phyloP scores from a whole-genome alignment of 2,329 filamentous ascomycete genomes.

The Zymoseptoria ardabiliae region DNA sequence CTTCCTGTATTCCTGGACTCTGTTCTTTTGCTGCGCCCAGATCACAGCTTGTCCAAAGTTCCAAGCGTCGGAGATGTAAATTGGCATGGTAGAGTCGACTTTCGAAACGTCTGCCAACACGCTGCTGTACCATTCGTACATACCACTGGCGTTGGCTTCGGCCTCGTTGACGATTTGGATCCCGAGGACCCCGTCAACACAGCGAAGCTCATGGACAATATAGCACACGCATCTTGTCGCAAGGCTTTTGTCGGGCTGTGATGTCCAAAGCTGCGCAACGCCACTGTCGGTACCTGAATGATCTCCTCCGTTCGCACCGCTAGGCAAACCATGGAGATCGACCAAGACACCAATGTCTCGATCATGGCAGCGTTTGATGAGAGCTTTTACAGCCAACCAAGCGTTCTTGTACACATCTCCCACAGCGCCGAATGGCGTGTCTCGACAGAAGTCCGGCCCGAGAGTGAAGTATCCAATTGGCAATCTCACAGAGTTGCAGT shows the following conservation, averaged over 20 bases:
- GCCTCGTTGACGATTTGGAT: slow-evolving; percentile 55
- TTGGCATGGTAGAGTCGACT: slow-evolving; percentile 45
- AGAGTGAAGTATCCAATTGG: slow-evolving; percentile 55
- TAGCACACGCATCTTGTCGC: slow-evolving; percentile 44
- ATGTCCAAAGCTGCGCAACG: slow-evolving; percentile 47
- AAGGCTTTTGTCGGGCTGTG: slow-evolving; percentile 36
- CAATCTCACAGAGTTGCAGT: slow-evolving; percentile 51
- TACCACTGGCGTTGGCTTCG: slow-evolving; percentile 39
- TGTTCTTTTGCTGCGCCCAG: slow-evolving; percentile 34
- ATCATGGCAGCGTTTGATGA: slow-evolving; percentile 40
- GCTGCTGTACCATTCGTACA: slow-evolving; percentile 53
- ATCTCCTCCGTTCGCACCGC: slow-evolving; percentile 49
- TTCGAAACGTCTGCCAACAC: slow-evolving; percentile 40
- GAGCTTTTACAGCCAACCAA: slow-evolving; percentile 44
- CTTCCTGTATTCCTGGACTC: slow-evolving; percentile 3
- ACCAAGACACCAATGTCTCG: slow-evolving; percentile 51
- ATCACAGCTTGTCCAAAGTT: slow-evolving; percentile 40
- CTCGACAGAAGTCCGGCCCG: slow-evolving; percentile 42
- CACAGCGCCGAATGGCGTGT: slow-evolving; percentile 46
- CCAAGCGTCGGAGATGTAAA: slow-evolving; percentile 55
- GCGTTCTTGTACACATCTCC: slow-evolving; percentile 46
- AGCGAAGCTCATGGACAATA: slow-evolving; percentile 42
- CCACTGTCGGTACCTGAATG: slow-evolving; percentile 50
- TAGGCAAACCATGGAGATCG: slow-evolving; percentile 52
- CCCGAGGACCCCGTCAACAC: slow-evolving; percentile 44